Base-by-base conservation (phyloP, 495 filamentous ascomycete species). In the Penicillium canariense region DNA sequence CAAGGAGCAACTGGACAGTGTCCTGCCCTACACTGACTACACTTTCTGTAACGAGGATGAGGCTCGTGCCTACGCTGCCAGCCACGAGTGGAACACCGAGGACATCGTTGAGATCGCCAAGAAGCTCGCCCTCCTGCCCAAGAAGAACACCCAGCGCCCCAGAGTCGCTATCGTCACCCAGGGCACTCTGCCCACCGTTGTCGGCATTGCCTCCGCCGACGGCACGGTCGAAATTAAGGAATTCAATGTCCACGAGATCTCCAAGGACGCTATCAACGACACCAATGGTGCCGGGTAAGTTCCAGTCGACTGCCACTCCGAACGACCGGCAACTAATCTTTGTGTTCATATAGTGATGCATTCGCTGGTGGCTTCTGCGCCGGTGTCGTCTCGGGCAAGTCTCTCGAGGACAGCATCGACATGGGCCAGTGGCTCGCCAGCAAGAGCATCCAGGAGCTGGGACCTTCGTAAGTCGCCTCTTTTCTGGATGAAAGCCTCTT, bases 11-110 rank as follows among this genome's bases (percentile, higher is more conserved):
- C 81, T 99, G 34, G 91, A 94, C 73, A 82, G 83, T 58, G 86
- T 87, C 2, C 79, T 88, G 9, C 87, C 86, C 18, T 97, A 96
- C 83, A 93, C 89, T 78, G 94, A 99, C 78, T 96, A 92, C 78
- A 79, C 96, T 30, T 87, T 97, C 73, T 94, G 92, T 56, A 99
- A 99, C 74, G 95, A 97, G 85, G 88, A 87, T 26, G 94, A 99
- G 76, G 94, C 91, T 28, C 80, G 82, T 58, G 76, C 89, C 48
- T 97, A 91, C 74, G 86, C 95, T 47, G 84, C 89, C 66, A 85
- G 84, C 50, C 91, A 97, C 71, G 78, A 77, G 52, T 84, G 76
- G 67, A 70, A 69, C 30, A 87, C 85, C 44, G 85, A 85, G 58
- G 89, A 94, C 68, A 81, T 97, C 59, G 81, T 86, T 61, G 89